phyloP scores from a whole-genome alignment of 805 yeast species.

The Kodamaea neixiangensis region DNA sequence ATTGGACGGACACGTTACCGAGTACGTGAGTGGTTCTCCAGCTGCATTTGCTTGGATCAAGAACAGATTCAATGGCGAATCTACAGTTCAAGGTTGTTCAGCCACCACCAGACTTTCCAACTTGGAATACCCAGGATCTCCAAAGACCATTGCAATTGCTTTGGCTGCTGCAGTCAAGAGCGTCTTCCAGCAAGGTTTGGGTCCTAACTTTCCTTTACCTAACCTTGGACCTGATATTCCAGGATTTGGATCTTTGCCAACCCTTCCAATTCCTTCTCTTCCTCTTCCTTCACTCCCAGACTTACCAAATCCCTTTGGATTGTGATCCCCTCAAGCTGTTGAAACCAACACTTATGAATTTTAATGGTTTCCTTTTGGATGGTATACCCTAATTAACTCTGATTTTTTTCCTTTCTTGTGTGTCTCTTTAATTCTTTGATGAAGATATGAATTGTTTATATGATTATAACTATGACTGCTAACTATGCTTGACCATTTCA shows the following conservation, averaged over 20 bases:
- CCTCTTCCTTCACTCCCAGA: background rate
- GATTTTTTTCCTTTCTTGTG: background rate
- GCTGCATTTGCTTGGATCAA: slow-evolving; percentile 23
- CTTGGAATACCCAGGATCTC: slow-evolving; percentile 46
- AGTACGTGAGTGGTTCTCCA: slow-evolving; percentile 15
- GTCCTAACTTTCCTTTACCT: background rate
- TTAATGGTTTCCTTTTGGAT: background rate
- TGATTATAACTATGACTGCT: background rate
- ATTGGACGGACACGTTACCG: slow-evolving; percentile 28
- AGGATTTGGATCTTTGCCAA: background rate
- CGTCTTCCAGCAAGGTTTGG: slow-evolving; percentile 3
- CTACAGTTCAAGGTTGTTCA: slow-evolving; percentile 20
- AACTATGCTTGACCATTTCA: no score
- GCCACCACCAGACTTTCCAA: slow-evolving; percentile 43
- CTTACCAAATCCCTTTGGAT: background rate
- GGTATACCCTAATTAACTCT: background rate
- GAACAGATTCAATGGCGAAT: slow-evolving; percentile 18
- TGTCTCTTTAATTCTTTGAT: background rate
- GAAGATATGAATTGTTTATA: background rate
- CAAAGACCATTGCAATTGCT: background rate
- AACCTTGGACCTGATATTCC: background rate
- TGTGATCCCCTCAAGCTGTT: background rate
- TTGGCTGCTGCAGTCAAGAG: slow-evolving; percentile 1
- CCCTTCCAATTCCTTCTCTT: background rate
- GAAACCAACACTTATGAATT: background rate